Conservation (phyloP, 306 rosid species). For the Citrullus mucosospermus region DNA sequence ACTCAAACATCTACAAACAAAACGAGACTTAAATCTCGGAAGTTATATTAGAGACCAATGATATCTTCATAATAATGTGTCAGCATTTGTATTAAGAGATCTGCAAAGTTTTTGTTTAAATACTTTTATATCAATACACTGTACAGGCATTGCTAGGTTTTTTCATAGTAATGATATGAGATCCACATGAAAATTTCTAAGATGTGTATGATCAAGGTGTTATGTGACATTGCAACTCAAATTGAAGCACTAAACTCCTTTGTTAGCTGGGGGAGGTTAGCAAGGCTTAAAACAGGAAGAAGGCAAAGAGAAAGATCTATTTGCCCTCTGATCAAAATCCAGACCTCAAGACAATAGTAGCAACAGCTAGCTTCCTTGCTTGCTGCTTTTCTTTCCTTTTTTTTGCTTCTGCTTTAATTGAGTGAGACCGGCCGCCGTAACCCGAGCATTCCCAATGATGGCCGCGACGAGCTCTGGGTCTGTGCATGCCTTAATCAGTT, state of each 20-base stretch:
- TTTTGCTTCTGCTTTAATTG: slow-evolving; percentile 91
- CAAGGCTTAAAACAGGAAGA: neutral
- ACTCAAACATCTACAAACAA: no score
- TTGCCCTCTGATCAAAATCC: neutral
- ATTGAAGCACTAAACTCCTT: neutral
- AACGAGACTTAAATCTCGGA: no score
- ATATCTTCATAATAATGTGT: no score
- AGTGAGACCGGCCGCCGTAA: slow-evolving; percentile 78
- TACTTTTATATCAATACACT: neutral
- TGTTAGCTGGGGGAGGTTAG: neutral
- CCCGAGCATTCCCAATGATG: slow-evolving; percentile 71
- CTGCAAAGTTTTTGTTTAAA: neutral
- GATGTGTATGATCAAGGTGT: no score
- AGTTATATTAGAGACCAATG: no score
- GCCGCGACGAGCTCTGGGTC: slow-evolving; percentile 88
- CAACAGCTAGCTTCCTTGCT: slow-evolving; percentile 14
- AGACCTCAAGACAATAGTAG: neutral
- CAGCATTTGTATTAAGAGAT: neutral
- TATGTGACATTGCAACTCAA: neutral
- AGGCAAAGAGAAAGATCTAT: neutral
- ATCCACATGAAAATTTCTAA: neutral
- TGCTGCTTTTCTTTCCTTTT: slow-evolving; percentile 69
- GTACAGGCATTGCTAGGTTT: neutral
- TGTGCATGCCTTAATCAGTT: slow-evolving; percentile 92
- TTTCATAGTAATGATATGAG: neutral